A percentile compares a stretch with the other conserved stretches of the same genome.
phyloP scores from a whole-genome alignment of 495 filamentous ascomycete genomes.

The Hyaloscypha finlandica region DNA sequence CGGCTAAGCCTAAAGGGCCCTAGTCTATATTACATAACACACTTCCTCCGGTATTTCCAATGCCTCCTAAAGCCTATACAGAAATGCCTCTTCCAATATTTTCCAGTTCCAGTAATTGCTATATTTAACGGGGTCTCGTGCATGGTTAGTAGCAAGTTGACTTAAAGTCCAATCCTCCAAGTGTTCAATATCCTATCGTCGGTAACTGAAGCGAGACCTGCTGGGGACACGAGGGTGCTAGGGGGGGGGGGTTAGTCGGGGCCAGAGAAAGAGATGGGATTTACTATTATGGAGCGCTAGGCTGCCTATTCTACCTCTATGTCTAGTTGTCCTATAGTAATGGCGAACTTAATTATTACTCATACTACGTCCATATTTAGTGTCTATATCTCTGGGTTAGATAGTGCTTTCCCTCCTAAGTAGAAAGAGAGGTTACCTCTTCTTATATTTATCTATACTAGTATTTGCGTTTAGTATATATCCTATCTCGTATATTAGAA shows the following conservation, averaged over 20 bases:
- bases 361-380: not conserved
- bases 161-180: conserved; percentile 14
- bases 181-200: conserved; percentile 14
- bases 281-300: not conserved
- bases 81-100: not conserved
- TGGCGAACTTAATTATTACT: too few species aligned
- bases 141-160: not conserved
- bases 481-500: too few species aligned
- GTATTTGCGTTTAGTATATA: too few species aligned
- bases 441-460: too few species aligned
- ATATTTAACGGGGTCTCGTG: not conserved
- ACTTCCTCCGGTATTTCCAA: not conserved
- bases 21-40: conserved; percentile 6
- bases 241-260: not conserved
- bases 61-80: not conserved
- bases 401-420: too few species aligned
- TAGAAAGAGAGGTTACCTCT: too few species aligned
- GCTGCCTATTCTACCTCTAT: not conserved
- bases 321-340: too few species aligned
- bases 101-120: not conserved
- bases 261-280: not conserved
- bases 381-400: too few species aligned
- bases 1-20: conserved; percentile 4
- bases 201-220: conserved; percentile 15
- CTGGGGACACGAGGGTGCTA: conserved; percentile 5